phyloP scores from a whole-genome alignment of 2,329 filamentous ascomycete genomes.

The Alternaria sp. region DNA sequence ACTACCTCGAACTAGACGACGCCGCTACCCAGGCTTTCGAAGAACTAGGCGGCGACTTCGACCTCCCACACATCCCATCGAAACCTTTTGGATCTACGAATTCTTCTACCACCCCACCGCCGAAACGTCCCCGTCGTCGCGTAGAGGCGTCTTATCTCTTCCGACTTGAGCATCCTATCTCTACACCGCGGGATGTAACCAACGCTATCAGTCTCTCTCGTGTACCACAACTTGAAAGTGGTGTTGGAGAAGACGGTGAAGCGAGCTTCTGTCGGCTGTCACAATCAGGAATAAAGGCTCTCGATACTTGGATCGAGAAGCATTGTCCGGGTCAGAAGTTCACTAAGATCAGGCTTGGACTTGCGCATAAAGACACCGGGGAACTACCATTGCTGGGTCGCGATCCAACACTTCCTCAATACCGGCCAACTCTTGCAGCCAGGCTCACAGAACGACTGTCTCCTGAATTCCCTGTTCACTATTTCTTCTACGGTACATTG shows the following conservation, averaged over 20 bases:
- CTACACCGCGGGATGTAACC: neutral
- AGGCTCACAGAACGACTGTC: fast-evolving
- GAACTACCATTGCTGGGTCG: neutral
- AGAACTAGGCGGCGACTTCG: slow-evolving; percentile 1
- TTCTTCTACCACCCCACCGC: neutral
- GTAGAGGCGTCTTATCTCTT: slow-evolving; percentile 2
- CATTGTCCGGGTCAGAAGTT: neutral
- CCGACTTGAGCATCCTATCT: slow-evolving; percentile 1
- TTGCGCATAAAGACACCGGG: neutral
- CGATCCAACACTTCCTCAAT: neutral
- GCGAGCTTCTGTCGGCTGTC: slow-evolving; percentile 4
- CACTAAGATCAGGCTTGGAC: neutral
- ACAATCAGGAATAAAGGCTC: neutral
- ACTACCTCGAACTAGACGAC: slow-evolving; percentile 16
- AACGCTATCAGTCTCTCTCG: neutral
- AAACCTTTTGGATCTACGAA: neutral
- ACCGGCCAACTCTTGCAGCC: neutral
- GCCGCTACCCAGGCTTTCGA: slow-evolving; percentile 1
- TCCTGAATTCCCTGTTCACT: neutral
- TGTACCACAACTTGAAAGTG: slow-evolving; percentile 3
- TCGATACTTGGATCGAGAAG: neutral
- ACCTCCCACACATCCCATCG: neutral
- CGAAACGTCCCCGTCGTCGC: neutral
- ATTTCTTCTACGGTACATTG: neutral
- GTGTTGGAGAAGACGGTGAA: slow-evolving; percentile 7